Base-by-base conservation (phyloP, 768 basidiomycete species). In the Polyporus arcularius region DNA sequence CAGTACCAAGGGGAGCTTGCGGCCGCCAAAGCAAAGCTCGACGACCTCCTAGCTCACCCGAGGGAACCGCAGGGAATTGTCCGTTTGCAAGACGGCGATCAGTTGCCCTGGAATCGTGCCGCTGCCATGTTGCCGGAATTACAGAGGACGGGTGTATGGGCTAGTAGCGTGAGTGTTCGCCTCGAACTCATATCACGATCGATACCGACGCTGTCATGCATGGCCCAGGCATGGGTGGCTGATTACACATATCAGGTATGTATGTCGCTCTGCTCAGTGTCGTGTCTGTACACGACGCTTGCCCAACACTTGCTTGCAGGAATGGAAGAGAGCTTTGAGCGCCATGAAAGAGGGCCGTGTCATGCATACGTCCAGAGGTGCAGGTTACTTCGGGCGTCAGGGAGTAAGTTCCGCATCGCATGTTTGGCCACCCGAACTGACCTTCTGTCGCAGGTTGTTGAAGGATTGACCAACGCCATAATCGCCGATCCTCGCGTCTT, bases 401-500 rank as follows among this genome's bases (percentile, higher is more conserved):
- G 46, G 21, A 18, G 21, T 18, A 21, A 26, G 30, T 31, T 32
- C 9, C 21, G 21, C 10, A 21, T n/a, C 10, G 21, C 5, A 21
- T 5, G 1, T 48, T 18, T 21, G 9, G 5, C 11, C 35, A 3
- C 12, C 32, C 35, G 30, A 15, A 16, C 15, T 43, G 8, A 43
- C 18, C 42, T 15, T 9, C 15, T 43, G 21, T 26, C 7, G 9
- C 38, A 72, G 71, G 71, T 48, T 28, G 14, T 71, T 12, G 38
- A 45, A 15, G 16, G 7, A 14, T 14, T 73, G 18, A 53, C 67
- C n/a, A 72, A 73, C 41, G 73, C 65, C 7, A 58, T 73, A 11
- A 32, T 73, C 38, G 56, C 56, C 12, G 73, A 73, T 47, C 45
- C 63, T 6, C 69, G 71, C 12, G 64, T 66, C 1, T 72, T 73